Base-by-base conservation (phyloP, 1,284 basidiomycete species). In the Pyrrhoderma lamaoense region DNA sequence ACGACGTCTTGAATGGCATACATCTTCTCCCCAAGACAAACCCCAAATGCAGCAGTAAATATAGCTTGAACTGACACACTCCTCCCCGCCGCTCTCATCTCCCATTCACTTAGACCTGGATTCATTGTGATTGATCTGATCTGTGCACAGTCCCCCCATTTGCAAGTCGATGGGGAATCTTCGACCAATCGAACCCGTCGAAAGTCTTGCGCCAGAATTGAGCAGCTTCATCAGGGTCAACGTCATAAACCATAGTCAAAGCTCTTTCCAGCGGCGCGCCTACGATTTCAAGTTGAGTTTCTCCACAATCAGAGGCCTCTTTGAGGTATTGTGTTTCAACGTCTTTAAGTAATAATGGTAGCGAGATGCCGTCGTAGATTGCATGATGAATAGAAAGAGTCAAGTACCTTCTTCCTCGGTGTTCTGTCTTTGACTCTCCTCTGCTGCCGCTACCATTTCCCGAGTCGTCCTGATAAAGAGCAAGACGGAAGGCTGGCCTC, bases 321-420 rank as follows among this genome's bases (percentile, higher is more conserved):
- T 59, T 59, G 39, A 56, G 44, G 47, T 71, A 70, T 37, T 60
- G 61, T 8, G 61, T 60, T 49, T 74, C 71, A 8, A 71, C 65
- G 40, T 70, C 66, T 16, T 63, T 60, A 47, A 75, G 60, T 8
- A 75, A 57, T 8, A 66, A 58, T 1, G 73, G 68, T 16, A 76
- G 65, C 9, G 74, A 73, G 23, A 69, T 65, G 5, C 72, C 74
- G 56, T 76, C 74, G 53, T 72, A 76, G 5, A 76, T 58, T 0
- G 73, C 67, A 47, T 76, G 74, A 45, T 76, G 74, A 37, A 76
- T 71, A 8, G 74, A 75, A 37, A 74, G 57, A 2, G 63, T 67
- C 27, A 71, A 48, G 56, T 65, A 59, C 11, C 27, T 5, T 31
- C 27, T 31, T 31, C 5, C 11, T 31, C 27, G n/a, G n/a, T n/a